A percentile compares a stretch with the other conserved stretches of the same genome.
These are phyloP conservation scores for Prunus fruticosa DNA, from an alignment of 306 rosid species.

Conservation along the genomic window DNA sequence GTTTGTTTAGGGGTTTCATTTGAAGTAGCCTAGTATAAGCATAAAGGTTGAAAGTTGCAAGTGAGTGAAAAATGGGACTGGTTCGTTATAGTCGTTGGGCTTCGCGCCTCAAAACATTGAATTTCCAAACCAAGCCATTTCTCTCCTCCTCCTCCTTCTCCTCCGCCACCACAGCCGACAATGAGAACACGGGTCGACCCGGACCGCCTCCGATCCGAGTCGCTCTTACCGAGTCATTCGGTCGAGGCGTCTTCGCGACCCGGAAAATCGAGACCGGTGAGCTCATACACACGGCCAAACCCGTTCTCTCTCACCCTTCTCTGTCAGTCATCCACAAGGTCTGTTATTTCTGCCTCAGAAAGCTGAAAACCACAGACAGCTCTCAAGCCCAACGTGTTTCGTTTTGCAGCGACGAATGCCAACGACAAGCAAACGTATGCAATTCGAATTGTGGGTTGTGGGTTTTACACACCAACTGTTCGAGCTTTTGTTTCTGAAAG, in stretches of 20 bases:
- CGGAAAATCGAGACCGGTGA: conserved; percentile 68
- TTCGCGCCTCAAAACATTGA: conserved; percentile 26
- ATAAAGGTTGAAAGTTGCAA: not conserved
- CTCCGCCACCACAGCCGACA: conserved; percentile 16
- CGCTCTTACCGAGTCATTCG: conserved; percentile 56
- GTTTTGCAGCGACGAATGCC: conserved; percentile 58
- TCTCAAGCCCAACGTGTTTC: conserved; percentile 22
- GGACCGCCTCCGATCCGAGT: conserved; percentile 77
- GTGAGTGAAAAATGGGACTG: not conserved
- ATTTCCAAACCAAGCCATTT: conserved; percentile 8
- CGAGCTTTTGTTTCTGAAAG: conserved; percentile 27
- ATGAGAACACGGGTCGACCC: conserved; percentile 24
- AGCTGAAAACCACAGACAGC: conserved; percentile 11
- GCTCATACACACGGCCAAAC: conserved; percentile 74
- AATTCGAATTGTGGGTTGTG: not conserved
- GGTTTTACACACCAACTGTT: conserved; percentile 28
- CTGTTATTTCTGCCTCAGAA: conserved; percentile 71
- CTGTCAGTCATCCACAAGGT: conserved; percentile 34
- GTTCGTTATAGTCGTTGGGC: conserved; percentile 33
- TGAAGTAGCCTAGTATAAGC: no score
- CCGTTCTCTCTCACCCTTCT: conserved; percentile 66
- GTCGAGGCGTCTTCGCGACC: conserved; percentile 82
- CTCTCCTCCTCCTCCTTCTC: conserved; percentile 19
- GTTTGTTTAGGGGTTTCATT: no score
- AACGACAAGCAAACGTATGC: conserved; percentile 43